phyloP scores from a whole-genome alignment of 148 eudicot species.

The Rhododendron griersonianum region DNA sequence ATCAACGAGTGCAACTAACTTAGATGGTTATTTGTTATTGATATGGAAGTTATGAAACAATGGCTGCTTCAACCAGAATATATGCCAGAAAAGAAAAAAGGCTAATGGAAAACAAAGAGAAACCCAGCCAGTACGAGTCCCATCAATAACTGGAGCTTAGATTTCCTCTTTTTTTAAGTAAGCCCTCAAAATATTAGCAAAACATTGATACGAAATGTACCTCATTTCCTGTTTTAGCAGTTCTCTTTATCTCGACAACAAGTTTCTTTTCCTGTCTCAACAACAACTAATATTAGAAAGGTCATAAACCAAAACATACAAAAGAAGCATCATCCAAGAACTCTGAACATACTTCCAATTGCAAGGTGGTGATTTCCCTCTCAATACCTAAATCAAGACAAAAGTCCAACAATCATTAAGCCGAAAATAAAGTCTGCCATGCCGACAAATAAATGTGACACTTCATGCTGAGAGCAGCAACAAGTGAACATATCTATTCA shows the following conservation, averaged over 20 bases:
- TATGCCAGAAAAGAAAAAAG: background rate
- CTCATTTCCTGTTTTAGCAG: constrained; percentile 99
- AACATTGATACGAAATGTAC: constrained; percentile 23
- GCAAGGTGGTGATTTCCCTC: constrained; percentile 73
- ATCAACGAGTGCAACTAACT: background rate
- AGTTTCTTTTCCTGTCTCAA: constrained; percentile 79
- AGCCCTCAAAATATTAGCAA: background rate
- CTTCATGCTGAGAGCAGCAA: background rate
- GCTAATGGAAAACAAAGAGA: background rate
- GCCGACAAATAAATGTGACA: background rate
- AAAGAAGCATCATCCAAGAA: background rate
- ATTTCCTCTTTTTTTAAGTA: background rate
- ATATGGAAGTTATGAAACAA: background rate
- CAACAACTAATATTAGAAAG: constrained; percentile 6
- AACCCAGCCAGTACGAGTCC: background rate
- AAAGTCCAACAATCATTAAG: background rate
- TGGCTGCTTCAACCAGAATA: background rate
- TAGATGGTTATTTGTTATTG: background rate
- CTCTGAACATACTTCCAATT: constrained; percentile 59
- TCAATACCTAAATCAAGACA: constrained; percentile 64
- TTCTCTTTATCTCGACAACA: constrained; percentile 94
- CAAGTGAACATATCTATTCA: background rate
- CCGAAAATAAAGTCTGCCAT: background rate
- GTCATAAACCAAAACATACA: constrained; percentile 5
- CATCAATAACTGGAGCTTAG: background rate